Evolutionary conservation across 1,284 basidiomycete species (phyloP).

Genomic region (Moesziomyces sp.): DNA sequence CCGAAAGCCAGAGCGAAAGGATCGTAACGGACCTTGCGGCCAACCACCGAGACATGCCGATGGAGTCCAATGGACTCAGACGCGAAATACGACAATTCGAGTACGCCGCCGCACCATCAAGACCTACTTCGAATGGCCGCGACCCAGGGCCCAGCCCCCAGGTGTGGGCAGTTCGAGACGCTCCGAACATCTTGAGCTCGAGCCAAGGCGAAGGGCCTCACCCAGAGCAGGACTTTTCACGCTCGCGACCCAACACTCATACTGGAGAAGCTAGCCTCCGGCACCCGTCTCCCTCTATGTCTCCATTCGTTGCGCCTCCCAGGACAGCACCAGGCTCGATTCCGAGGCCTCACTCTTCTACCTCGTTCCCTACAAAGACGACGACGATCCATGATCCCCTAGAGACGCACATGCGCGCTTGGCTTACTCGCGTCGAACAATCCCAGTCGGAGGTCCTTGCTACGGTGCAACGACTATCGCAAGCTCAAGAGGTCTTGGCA

Average conservation of each 20-base stretch:
- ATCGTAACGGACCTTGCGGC: no score
- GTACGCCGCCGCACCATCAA: not conserved
- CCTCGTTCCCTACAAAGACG: not conserved
- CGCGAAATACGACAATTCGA: not conserved
- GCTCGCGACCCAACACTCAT: not conserved
- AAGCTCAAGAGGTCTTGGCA: not conserved
- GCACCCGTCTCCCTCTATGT: not conserved
- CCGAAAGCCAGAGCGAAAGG: not conserved
- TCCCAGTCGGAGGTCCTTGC: not conserved
- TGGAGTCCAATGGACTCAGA: not conserved
- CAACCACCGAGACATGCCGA: not conserved
- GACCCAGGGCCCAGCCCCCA: not conserved
- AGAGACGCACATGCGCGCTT: slow-evolving; percentile 4
- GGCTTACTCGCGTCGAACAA: not conserved
- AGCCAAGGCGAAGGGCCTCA: not conserved
- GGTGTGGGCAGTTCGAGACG: not conserved
- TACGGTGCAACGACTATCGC: not conserved
- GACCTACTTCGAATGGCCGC: not conserved
- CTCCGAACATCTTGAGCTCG: not conserved
- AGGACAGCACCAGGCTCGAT: slow-evolving; percentile 1
- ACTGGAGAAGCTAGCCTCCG: not conserved
- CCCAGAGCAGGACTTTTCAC: not conserved
- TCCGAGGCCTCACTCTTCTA: not conserved
- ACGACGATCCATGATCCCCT: not conserved
- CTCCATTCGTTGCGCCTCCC: not conserved